Percentiles rank a stretch among this genome's conserved stretches.
Conservation (phyloP, 108 stramenopile genomes). For the Parmales sp. region DNA sequence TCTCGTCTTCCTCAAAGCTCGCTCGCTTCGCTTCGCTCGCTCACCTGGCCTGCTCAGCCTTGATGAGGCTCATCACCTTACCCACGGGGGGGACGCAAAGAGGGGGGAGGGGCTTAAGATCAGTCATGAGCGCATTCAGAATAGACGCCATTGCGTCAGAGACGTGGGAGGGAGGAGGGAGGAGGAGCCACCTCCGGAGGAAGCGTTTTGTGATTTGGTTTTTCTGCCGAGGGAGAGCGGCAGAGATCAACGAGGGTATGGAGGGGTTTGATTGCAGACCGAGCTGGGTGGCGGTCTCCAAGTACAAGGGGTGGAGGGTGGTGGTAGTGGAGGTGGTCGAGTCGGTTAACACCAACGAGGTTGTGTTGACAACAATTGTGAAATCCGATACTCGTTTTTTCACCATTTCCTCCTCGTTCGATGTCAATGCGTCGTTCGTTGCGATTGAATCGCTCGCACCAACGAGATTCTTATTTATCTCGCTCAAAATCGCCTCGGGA, state of each 20-base stretch:
- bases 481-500: too few relatives aligned
- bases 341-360: too few relatives aligned
- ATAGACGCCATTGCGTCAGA: slow-evolving; percentile 50
- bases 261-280: slow-evolving; percentile 54
- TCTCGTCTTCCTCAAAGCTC: too few relatives aligned
- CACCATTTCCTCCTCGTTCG: too few relatives aligned
- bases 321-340: slow-evolving; percentile 23
- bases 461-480: too few relatives aligned
- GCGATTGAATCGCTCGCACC: too few relatives aligned
- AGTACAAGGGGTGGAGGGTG: slow-evolving; percentile 34
- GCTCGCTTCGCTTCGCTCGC: too few relatives aligned
- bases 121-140: slow-evolving; percentile 37
- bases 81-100: slow-evolving; percentile 50
- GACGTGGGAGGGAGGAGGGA: slow-evolving; percentile 61
- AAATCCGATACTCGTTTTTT: too few relatives aligned
- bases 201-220: slow-evolving; percentile 48
- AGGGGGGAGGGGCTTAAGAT: slow-evolving; percentile 24
- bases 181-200: slow-evolving; percentile 52
- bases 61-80: slow-evolving; percentile 54
- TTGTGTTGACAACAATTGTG: too few relatives aligned
- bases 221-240: slow-evolving; percentile 52
- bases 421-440: too few relatives aligned
- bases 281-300: slow-evolving; percentile 66
- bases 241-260: slow-evolving; percentile 48
- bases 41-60: slow-evolving; percentile 72